Evolutionary conservation across 306 rosid genomes (phyloP), one percentile per base, ranked within the genome.

Genomic region (Cyclanthera cordifolia): DNA sequence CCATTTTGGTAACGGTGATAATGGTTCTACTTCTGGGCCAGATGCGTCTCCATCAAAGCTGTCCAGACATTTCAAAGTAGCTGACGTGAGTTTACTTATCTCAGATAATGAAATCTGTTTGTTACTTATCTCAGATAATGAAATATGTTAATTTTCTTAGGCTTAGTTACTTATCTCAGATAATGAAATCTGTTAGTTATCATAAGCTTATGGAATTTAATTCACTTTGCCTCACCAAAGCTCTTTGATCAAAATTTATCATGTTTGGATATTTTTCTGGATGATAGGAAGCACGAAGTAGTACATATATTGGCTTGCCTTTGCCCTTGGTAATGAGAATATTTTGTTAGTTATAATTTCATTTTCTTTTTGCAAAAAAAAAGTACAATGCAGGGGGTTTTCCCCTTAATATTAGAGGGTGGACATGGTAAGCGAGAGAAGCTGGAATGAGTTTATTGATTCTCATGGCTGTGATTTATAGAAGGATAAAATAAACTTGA

Each of bases 21-120:
- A 80, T 65, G 87, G 84, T 69, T 78, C 95, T 66, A 77, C 85
- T 64, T 82, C 96, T 72, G 81, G 71, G 61, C 55, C 81, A 10
- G 92, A 81, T 74, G 79, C 71, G 77, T 82, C 89, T 74, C 85
- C 68, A 75, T 41, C 66, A 45, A 89, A 85, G 78, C 80, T 84
- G 63, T 71, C 79, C 59, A 80, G 81, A 81, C 81, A 82, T 43
- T 81, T 74, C 66, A 84, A 84, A 79, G 77, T 69, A 43, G 78
- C 57, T 45, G 87, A 81, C 80, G 96, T 92, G 80, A 82, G 96
- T 84, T n/a, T 15, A 52, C 54, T 45, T 65, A 14, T 65, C 70
- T 45, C 20, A 43, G 41, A 65, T 24, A 13, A 45, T 23, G 17
- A 46, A n/a, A n/a, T n/a, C n/a, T n/a, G n/a, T n/a, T n/a, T n/a